Conservation (phyloP, 176 grass and related monocot genomes). For the Paspalum notatum region DNA sequence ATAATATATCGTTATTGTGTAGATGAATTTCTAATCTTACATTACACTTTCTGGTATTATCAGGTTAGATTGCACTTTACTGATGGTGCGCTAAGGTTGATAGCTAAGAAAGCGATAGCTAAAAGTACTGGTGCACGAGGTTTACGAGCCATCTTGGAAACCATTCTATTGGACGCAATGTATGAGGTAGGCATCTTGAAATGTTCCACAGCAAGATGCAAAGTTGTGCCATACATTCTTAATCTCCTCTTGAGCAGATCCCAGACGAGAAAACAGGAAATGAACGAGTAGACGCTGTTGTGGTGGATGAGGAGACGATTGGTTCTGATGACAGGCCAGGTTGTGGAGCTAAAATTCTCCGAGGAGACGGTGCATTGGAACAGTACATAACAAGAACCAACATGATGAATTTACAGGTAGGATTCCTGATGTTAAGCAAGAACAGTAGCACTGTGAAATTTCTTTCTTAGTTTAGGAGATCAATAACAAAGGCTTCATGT, state of each 20-base stretch:
- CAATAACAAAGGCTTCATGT: neutral
- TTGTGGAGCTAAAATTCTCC: conserved; percentile 87
- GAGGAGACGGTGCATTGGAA: conserved; percentile 77
- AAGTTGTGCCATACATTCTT: conserved; percentile 25
- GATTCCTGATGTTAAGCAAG: neutral
- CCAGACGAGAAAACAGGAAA: conserved; percentile 75
- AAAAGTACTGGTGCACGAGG: conserved; percentile 90
- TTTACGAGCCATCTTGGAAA: conserved; percentile 93
- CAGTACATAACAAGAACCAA: conserved; percentile 66
- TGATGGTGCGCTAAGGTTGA: conserved; percentile 63
- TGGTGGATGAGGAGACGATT: conserved; percentile 87
- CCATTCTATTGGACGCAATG: conserved; percentile 87
- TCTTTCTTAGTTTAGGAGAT: neutral
- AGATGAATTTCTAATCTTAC: conserved; percentile 24
- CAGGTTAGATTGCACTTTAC: conserved; percentile 89
- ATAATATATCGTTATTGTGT: conserved; percentile 26
- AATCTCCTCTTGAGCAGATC: conserved; percentile 58
- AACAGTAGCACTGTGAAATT: neutral
- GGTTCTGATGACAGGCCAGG: conserved; percentile 64
- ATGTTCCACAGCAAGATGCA: conserved; percentile 17
- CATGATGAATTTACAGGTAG: conserved; percentile 48
- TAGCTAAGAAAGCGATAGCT: conserved; percentile 80
- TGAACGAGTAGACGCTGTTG: conserved; percentile 85
- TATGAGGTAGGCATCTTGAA: conserved; percentile 81
- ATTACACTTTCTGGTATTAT: neutral